These are phyloP conservation scores for Citrus cavaleriei DNA, from an alignment of 345 rosid genomes.

Conservation along the genomic window DNA sequence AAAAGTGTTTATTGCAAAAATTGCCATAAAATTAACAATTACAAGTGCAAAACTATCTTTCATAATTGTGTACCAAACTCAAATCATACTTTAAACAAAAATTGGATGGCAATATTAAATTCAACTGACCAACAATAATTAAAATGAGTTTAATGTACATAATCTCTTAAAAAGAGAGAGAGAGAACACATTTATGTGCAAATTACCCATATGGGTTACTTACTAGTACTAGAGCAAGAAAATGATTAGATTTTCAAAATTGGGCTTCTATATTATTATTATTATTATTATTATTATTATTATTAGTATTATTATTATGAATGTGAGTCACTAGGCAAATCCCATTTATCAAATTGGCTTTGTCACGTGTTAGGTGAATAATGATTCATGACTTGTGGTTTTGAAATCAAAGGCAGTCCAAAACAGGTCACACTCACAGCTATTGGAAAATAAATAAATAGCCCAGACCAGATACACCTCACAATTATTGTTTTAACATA, in stretches of 20 bases:
- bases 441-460: background rate
- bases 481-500: background rate
- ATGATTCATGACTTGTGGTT: background rate
- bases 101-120: background rate
- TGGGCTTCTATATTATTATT: background rate
- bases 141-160: background rate
- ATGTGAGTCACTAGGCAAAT: background rate
- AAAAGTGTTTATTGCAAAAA: background rate
- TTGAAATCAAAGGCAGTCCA: constrained; percentile 8
- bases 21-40: too few species aligned
- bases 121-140: too few species aligned
- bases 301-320: background rate
- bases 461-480: too few species aligned
- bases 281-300: background rate
- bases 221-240: background rate
- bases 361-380: constrained; percentile 29
- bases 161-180: too few species aligned
- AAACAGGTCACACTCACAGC: constrained; percentile 10
- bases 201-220: background rate
- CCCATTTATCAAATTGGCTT: background rate
- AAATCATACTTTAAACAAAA: background rate
- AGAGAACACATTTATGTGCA: background rate
- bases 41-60: too few species aligned
- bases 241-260: background rate
- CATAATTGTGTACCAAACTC: too few species aligned